Percentiles rank a stretch among this genome's conserved stretches.
Evolutionary conservation across 2,329 filamentous ascomycete genomes (phyloP).

Genomic region (Aspergillus puulaauensis): DNA sequence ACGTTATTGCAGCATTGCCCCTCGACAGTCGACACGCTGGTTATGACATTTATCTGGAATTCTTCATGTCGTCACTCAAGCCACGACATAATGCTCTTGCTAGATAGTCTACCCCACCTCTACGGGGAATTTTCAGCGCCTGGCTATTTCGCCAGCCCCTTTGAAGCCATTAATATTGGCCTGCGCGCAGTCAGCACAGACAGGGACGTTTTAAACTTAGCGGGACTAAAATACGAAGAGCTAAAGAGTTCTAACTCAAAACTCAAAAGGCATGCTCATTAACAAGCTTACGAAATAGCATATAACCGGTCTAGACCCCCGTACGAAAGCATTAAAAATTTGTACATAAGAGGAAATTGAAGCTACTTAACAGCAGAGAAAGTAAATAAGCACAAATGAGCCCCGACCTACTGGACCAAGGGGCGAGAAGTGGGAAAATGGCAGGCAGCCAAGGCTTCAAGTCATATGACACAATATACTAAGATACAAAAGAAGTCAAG

Average conservation of each 20-base stretch:
- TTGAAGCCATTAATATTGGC: background rate
- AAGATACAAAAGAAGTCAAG: constrained; percentile 39
- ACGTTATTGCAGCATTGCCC: background rate
- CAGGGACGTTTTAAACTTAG: too few species aligned
- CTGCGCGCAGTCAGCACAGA: too few species aligned
- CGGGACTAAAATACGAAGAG: too few species aligned
- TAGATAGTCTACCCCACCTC: background rate
- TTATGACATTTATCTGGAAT: background rate
- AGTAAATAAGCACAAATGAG: constrained; percentile 22
- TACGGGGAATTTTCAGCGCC: background rate
- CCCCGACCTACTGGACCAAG: constrained; percentile 18
- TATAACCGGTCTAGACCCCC: background rate
- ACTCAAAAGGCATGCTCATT: background rate
- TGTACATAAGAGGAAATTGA: constrained; percentile 15
- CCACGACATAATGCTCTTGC: background rate
- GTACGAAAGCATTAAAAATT: background rate
- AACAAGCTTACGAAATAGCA: background rate
- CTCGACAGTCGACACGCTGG: background rate
- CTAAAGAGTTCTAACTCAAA: background rate
- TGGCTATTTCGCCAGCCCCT: too few species aligned
- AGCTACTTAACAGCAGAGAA: constrained; percentile 23
- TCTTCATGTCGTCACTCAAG: background rate
- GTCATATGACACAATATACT: constrained; percentile 31
- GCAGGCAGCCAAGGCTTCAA: constrained; percentile 27
- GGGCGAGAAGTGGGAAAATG: constrained; percentile 13